Conservation (phyloP, 2,329 filamentous ascomycete species). For the Botrytis medusae region DNA sequence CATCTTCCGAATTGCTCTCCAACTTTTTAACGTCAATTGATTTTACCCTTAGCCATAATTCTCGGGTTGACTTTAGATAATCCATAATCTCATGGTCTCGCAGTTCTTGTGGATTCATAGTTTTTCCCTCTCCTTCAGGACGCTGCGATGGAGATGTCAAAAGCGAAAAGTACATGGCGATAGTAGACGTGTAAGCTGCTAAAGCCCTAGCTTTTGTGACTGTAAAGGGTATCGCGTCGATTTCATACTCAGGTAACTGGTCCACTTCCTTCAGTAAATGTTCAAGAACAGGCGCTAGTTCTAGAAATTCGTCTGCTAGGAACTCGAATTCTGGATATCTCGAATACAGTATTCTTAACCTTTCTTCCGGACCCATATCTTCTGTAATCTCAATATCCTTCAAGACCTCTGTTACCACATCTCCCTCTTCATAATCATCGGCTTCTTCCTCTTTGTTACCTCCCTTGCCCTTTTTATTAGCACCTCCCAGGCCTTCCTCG, state of each 20-base stretch:
- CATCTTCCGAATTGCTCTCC: conserved; percentile 31
- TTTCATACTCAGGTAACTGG: conserved; percentile 25
- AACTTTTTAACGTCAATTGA: conserved; percentile 48
- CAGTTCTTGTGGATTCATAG: conserved; percentile 74
- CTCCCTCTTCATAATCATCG: conserved; percentile 49
- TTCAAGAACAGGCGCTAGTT: conserved; percentile 56
- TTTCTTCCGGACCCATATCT: conserved; percentile 73
- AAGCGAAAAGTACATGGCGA: conserved; percentile 93
- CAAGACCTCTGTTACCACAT: conserved; percentile 80
- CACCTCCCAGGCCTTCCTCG: not conserved
- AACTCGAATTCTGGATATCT: conserved; percentile 92
- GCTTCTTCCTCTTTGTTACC: conserved; percentile 49
- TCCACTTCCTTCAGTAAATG: conserved; percentile 59
- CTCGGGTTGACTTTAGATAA: conserved; percentile 73
- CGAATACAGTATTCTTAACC: conserved; percentile 70
- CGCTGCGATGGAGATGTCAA: conserved; percentile 77
- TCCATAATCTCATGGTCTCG: conserved; percentile 92
- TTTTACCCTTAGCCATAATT: conserved; percentile 76
- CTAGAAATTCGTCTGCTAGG: conserved; percentile 66
- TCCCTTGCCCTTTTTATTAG: conserved; percentile 46
- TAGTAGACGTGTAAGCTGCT: conserved; percentile 79
- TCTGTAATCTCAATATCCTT: conserved; percentile 80
- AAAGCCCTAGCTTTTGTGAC: conserved; percentile 76
- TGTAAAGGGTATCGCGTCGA: conserved; percentile 28
- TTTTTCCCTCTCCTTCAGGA: conserved; percentile 51